phyloP scores from a whole-genome alignment of 108 stramenopile species.

The Nitzschia sp. region DNA sequence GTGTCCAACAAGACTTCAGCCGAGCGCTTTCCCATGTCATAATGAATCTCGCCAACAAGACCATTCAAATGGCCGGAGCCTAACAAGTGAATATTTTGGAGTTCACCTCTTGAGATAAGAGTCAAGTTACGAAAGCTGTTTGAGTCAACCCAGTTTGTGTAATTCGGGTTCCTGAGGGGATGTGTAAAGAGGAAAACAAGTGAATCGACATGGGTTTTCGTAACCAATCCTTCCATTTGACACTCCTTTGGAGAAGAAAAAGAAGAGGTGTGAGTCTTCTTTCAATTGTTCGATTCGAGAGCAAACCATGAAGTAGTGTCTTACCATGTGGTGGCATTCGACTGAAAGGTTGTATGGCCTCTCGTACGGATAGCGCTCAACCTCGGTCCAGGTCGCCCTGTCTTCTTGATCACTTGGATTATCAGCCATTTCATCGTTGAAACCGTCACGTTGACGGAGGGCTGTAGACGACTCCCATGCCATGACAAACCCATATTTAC shows the following conservation, averaged over 20 bases:
- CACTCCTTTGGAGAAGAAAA: constrained; percentile 3
- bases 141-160: constrained; percentile 11
- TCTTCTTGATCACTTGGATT: constrained; percentile 1
- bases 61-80: constrained; percentile 29
- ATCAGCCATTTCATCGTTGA: constrained; percentile 6
- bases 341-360: not conserved
- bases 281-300: no score
- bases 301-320: no score
- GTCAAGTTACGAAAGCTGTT: constrained; percentile 17
- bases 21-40: constrained; percentile 26
- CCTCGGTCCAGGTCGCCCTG: not conserved
- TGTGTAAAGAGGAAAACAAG: constrained; percentile 6
- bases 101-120: constrained; percentile 21
- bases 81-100: constrained; percentile 11
- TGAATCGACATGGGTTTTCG: not conserved
- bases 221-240: not conserved
- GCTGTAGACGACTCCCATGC: not conserved
- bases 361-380: not conserved
- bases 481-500: constrained; percentile 25
- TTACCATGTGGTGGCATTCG: not conserved
- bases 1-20: constrained; percentile 4
- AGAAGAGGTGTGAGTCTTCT: not conserved
- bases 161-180: constrained; percentile 19
- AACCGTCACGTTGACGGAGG: not conserved
- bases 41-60: constrained; percentile 47